A percentile compares a stretch with the other conserved stretches of the same genome.
Evolutionary conservation across 1,284 basidiomycete genomes (phyloP).

Genomic region (Cystobasidium slooffiae): DNA sequence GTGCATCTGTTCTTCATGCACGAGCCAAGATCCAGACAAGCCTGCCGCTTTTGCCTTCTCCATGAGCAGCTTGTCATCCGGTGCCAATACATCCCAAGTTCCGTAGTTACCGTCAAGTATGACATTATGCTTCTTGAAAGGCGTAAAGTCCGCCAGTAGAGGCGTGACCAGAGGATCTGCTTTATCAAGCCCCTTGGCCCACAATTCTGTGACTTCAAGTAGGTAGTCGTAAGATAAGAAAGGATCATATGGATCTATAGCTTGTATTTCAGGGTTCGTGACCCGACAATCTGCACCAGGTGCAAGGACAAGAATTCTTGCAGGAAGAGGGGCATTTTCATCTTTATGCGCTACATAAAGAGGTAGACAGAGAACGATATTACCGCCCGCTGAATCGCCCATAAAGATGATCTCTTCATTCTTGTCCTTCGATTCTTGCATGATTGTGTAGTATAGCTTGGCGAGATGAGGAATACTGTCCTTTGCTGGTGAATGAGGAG

Average conservation of each 20-base stretch:
- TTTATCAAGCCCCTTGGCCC: constrained; percentile 30
- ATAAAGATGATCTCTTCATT: constrained; percentile 27
- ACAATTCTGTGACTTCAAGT: constrained; percentile 21
- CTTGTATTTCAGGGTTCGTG: constrained; percentile 24
- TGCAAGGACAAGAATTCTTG: constrained; percentile 17
- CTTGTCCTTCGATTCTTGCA: constrained; percentile 10
- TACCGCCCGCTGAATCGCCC: constrained; percentile 42
- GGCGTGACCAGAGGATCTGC: constrained; percentile 36
- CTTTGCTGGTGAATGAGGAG: constrained; percentile 36
- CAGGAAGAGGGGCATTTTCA: constrained; percentile 1
- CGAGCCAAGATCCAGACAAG: constrained; percentile 24
- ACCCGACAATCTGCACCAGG: constrained; percentile 26
- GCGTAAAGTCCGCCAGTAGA: constrained; percentile 17
- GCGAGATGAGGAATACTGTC: constrained; percentile 33
- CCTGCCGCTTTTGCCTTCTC: constrained; percentile 21
- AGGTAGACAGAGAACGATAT: constrained; percentile 24
- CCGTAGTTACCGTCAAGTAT: constrained; percentile 22
- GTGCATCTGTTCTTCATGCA: constrained; percentile 35
- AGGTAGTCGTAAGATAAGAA: constrained; percentile 18
- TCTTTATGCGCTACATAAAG: constrained; percentile 1
- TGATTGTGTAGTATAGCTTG: constrained; percentile 4
- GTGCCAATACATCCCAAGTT: constrained; percentile 34
- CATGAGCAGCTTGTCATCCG: constrained; percentile 25
- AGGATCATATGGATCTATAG: constrained; percentile 17
- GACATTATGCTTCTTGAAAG: neutral